Base-by-base conservation (phyloP, 2,329 filamentous ascomycete species). In the Fusarium marasasianum region DNA sequence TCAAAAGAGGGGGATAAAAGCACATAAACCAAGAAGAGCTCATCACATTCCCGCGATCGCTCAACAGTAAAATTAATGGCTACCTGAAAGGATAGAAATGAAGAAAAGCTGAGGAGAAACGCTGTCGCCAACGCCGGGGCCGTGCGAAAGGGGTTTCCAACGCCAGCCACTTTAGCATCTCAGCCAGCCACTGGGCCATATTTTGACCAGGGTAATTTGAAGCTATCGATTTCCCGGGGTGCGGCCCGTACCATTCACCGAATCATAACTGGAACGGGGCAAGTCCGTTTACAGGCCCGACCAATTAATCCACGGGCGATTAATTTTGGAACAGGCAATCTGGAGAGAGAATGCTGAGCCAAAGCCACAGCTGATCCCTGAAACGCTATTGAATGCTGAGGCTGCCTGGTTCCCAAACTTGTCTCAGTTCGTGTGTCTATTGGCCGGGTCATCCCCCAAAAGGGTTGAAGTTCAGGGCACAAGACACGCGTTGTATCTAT, bases 161-260 rank as follows among this genome's bases (percentile, higher is more conserved):
- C 17, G 60, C 70, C 56, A 73, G 51, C 65, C 70, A 63, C 65
- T 45, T 37, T 37, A 37, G 33, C 29, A 31, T 38, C 45, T 66
- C 70, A 73, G 70, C 70, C 57, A 53, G 55, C 70, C 71, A 61
- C 68, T 24, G 11, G 6, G 6, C 18, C 24, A 11, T 3, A 17
- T 43, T 22, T 8, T 37, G 29, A 11, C 50, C 43, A 35, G 31
- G 26, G 14, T 29, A 10, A 18, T 50, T 20, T 50, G 33, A 22
- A 22, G n/a, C 56, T 58, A 58, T 51, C 20, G 43, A 38, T 38
- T 38, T 29, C 24, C 15, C 15, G 2, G 33, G 8, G 56, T 12
- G 31, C 56, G 56, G 56, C 33, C 56, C 43, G 56, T 38, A 51
- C 56, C 56, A 38, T 51, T 58, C 56, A 58, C 31, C 31, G 8